Evolutionary conservation across 352 stramenopile species (phyloP).

Genomic region (Lagenidium giganteum): DNA sequence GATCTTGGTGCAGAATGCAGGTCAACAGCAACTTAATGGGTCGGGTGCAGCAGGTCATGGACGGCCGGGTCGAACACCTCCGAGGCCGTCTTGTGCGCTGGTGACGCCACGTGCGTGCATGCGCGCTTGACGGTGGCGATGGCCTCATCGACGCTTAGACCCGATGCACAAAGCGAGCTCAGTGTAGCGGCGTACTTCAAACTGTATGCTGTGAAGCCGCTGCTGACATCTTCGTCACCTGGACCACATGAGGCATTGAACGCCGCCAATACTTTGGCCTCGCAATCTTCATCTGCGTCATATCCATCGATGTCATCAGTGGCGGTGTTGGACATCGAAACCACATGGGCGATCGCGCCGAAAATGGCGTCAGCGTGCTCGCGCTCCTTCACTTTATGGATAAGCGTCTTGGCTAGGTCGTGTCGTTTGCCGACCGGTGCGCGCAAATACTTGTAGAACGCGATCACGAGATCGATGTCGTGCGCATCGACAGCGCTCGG

Average conservation of each 20-base stretch:
- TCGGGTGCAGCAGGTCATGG: too few relatives aligned
- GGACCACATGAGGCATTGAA: conserved; percentile 12
- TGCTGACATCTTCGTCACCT: conserved; percentile 20
- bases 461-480: conserved; percentile 69
- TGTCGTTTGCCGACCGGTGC: conserved; percentile 24
- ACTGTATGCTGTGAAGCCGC: conserved; percentile 61
- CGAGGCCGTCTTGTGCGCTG: conserved; percentile 21
- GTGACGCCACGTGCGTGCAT: conserved; percentile 41
- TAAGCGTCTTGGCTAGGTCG: conserved; percentile 33
- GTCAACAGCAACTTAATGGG: conserved; percentile 11
- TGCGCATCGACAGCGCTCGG: conserved; percentile 42
- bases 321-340: conserved; percentile 24
- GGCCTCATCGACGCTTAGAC: too few relatives aligned
- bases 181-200: conserved; percentile 59
- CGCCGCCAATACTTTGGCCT: conserved; percentile 11
- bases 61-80: conserved; percentile 22
- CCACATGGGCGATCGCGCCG: conserved; percentile 6
- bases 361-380: conserved; percentile 57
- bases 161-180: too few relatives aligned
- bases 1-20: too few relatives aligned
- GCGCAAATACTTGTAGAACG: conserved; percentile 77
- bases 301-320: conserved; percentile 2
- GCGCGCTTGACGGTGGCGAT: too few relatives aligned
- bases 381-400: conserved; percentile 30
- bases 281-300: conserved; percentile 20